Conservation (phyloP, 2,329 filamentous ascomycete genomes). For the Westerdykella sp. region DNA sequence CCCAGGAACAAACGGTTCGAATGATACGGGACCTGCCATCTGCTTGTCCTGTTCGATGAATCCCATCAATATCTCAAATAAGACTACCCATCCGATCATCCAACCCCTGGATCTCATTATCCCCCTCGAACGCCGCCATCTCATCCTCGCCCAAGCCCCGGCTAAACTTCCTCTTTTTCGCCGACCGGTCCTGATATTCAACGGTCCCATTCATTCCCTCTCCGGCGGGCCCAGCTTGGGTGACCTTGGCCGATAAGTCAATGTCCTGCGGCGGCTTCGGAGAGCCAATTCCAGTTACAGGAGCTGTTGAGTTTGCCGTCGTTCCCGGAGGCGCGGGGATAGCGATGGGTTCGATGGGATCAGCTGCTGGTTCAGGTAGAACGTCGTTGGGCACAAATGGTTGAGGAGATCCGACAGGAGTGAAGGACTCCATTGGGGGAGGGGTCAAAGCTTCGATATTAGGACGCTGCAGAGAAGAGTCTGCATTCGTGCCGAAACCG, state of each 20-base stretch:
- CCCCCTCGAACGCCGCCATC: constrained; percentile 37
- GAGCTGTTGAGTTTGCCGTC: constrained; percentile 12
- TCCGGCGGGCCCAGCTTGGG: constrained; percentile 17
- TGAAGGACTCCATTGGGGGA: constrained; percentile 56
- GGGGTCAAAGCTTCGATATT: constrained; percentile 83
- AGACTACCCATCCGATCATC: constrained; percentile 58
- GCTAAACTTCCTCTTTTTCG: constrained; percentile 37
- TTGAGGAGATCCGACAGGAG: constrained; percentile 46
- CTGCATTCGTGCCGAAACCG: constrained; percentile 4
- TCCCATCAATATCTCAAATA: constrained; percentile 16
- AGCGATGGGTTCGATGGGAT: constrained; percentile 24
- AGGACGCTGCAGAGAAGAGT: constrained; percentile 55
- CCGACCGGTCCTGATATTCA: constrained; percentile 17
- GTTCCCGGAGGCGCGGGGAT: constrained; percentile 16
- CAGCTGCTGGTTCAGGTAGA: constrained; percentile 18
- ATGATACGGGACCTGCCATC: too few relatives aligned
- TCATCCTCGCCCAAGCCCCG: constrained; percentile 30
- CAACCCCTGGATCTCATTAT: constrained; percentile 51
- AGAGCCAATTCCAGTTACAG: constrained; percentile 20
- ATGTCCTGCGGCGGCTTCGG: constrained; percentile 11
- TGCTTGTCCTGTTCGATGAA: too few relatives aligned
- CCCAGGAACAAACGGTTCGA: too few relatives aligned
- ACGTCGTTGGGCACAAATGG: constrained; percentile 20
- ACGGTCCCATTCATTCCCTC: constrained; percentile 12
- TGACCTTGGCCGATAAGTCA: constrained; percentile 15